phyloP scores from a whole-genome alignment of 2,329 filamentous ascomycete genomes.

The Chaetomium olivaceum region DNA sequence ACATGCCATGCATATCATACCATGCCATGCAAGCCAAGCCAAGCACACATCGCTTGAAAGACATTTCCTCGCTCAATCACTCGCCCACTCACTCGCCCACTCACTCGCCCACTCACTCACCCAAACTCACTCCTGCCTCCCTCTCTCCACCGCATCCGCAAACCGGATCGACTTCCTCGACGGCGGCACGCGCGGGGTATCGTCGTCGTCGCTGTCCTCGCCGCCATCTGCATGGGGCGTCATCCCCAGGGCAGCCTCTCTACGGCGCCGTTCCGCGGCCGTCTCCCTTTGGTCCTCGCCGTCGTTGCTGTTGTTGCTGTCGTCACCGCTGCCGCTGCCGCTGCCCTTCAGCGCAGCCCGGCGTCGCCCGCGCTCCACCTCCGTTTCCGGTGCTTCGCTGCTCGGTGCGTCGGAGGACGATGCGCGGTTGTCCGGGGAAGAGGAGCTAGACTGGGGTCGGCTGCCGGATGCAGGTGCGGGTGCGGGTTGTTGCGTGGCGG shows the following conservation, averaged over 20 bases:
- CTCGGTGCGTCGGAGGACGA: constrained; percentile 26
- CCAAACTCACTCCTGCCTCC: neutral
- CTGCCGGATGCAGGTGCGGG: neutral
- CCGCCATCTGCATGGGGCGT: constrained; percentile 44
- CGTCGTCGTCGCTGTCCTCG: constrained; percentile 58
- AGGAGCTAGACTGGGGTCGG: constrained; percentile 13
- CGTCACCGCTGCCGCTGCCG: neutral
- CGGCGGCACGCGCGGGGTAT: constrained; percentile 54
- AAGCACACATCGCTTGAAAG: neutral
- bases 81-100: neutral
- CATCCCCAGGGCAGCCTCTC: constrained; percentile 72
- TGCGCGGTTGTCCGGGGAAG: constrained; percentile 10
- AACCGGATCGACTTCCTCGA: constrained; percentile 61
- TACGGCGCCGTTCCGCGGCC: constrained; percentile 70
- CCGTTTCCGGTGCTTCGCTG: constrained; percentile 60
- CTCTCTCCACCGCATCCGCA: constrained; percentile 48
- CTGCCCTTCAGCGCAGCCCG: constrained; percentile 52
- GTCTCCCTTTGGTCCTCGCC: constrained; percentile 56
- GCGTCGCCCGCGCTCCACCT: constrained; percentile 67
- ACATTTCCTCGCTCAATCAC: no score
- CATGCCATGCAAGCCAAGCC: constrained; percentile 3
- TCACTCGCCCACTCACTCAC: neutral
- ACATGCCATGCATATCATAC: constrained; percentile 1
- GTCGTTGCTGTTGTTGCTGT: neutral
- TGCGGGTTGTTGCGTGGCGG: neutral